Base-by-base conservation (phyloP, 352 stramenopile species). In the Phytophthora ohioensis region DNA sequence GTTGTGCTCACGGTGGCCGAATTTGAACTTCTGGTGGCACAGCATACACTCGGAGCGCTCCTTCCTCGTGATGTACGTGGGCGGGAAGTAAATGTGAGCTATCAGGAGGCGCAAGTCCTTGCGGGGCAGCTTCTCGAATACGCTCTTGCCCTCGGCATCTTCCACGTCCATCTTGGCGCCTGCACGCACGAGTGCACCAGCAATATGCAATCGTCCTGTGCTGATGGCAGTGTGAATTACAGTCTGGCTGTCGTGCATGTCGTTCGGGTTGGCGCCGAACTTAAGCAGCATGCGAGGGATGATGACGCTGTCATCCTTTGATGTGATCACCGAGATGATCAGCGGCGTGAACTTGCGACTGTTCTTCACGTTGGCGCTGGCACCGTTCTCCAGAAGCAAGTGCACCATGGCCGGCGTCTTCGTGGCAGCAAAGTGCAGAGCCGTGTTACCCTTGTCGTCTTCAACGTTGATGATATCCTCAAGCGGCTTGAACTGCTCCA, bases 261-360 rank as follows among this genome's bases (percentile, higher is more conserved):
- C 88, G 69, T 96, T 96, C 58, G 88, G 88, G 75, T 96, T 96
- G 36, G 88, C 88, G 41, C 88, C 88, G 55, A 81, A 96, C 72
- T 96, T 96, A 45, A 96, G 83, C 58, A 96, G 81, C 88, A 96
- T 96, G 57, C 88, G 88, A 38, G 88, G 81, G 43, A 94, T 92
- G 51, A 96, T 93, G 34, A 94, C 78, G 57, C 80, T 88, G 69
- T 94, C 88, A 48, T 93, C 83, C 60, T 82, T 85, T 42, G 87
- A 92, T n/a, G 87, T 96, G 69, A 96, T 94, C 12, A 96, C 84
- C 36, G 87, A 91, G 57, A 96, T 96, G 64, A 96, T 94, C 46
- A 96, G 70, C 59, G 88, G 87, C 34, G 88, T 94, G 41, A 94
- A 85, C 71, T 92, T 93, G 52, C 88, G 88, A 36, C 82, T 90